Conservation (phyloP, 805 yeast species). For the Ogataea populi-albae region DNA sequence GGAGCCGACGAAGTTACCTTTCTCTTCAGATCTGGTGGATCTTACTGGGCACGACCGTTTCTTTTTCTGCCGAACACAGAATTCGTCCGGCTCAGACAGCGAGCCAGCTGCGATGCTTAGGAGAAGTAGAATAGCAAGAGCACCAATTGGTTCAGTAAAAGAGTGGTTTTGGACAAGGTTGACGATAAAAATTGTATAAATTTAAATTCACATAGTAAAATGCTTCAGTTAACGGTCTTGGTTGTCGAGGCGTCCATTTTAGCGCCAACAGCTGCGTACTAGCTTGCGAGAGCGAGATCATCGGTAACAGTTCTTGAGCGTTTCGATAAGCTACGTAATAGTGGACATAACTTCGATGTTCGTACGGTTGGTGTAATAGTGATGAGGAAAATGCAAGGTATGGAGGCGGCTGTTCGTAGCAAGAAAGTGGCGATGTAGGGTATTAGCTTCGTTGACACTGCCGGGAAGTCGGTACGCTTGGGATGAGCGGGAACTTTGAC, state of each 20-base stretch:
- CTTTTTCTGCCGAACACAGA: too few species aligned
- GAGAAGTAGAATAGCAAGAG: too few species aligned
- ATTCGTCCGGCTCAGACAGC: too few species aligned
- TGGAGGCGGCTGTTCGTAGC: neutral
- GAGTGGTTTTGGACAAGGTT: too few species aligned
- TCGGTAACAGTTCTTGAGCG: neutral
- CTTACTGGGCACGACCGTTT: too few species aligned
- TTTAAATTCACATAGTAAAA: too few species aligned
- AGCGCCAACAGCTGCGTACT: neutral
- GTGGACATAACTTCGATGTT: conserved; percentile 1
- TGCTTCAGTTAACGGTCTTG: neutral
- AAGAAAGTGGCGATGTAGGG: neutral
- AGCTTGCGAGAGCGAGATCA: neutral
- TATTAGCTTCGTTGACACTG: neutral
- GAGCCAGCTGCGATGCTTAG: too few species aligned
- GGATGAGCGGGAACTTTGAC: neutral
- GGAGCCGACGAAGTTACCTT: too few species aligned
- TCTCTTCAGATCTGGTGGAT: too few species aligned
- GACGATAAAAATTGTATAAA: too few species aligned
- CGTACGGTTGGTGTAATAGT: neutral
- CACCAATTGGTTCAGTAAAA: too few species aligned
- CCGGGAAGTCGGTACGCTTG: neutral
- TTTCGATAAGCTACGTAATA: neutral
- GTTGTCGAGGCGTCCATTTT: neutral
- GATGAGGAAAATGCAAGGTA: neutral